Base-by-base conservation (phyloP, 1,284 basidiomycete genomes). In the Schizophyllum amplum region DNA sequence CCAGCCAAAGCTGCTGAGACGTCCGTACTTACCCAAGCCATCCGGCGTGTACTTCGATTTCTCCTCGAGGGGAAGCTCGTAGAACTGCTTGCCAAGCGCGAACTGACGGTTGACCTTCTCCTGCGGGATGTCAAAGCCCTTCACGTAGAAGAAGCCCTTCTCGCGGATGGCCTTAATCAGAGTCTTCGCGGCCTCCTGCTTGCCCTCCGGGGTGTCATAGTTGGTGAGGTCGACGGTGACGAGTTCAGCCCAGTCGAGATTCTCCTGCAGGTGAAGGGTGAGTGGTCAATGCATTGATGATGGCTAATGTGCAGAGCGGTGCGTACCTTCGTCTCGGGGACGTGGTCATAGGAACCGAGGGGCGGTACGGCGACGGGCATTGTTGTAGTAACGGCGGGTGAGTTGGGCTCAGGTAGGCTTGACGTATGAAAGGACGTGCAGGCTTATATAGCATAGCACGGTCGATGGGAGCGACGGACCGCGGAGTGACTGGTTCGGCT, bases 211-310 rank as follows among this genome's bases (percentile, higher is more conserved):
- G 1, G 73, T 77, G 24, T 61, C 62, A 59, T 71, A 71, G 26
- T 72, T 66, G 57, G 71, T 70, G 51, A 83, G 67, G 66, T 83
- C 81, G 48, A 83, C 67, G 22, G 75, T 77, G 53, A 75, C 70
- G 20, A 81, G 70, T 25, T 81, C 79, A 0, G 80, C 80, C 74
- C 76, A 80, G 57, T 78, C 75, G 52, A 77, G 69, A 57, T 70
- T 65, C 57, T 74, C 74, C 75, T 76, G 59, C 13, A 15, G n/a
- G n/a, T n/a, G n/a, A n/a, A n/a, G n/a, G n/a, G n/a, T n/a, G n/a
- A n/a, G n/a, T n/a, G n/a, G n/a, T n/a, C n/a, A n/a, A n/a, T n/a
- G n/a, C n/a, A n/a, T n/a, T n/a, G n/a, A n/a, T n/a, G n/a, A n/a
- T n/a, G n/a, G n/a, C n/a, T n/a, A n/a, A n/a, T 21, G 22, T 51